These are phyloP conservation scores for Phytophthora fragariae DNA, from an alignment of 352 stramenopile species.

Conservation along the genomic window DNA sequence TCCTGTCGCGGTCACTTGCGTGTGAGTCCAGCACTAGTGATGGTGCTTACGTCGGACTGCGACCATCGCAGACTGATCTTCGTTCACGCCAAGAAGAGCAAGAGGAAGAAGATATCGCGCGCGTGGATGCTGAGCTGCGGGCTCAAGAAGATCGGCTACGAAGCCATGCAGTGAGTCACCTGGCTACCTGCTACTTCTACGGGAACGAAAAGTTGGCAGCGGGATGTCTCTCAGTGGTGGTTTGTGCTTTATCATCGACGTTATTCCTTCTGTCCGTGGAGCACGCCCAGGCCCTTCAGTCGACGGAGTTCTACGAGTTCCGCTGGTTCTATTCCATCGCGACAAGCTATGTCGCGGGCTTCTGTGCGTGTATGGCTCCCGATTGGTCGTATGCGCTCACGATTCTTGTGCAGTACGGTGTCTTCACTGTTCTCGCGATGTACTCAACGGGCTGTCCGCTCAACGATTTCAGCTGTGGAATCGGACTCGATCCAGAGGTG, in stretches of 20 bases:
- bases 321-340: slow-evolving; percentile 49
- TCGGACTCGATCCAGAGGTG: slow-evolving; percentile 39
- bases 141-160: slow-evolving; percentile 25
- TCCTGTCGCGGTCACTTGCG: slow-evolving; percentile 3
- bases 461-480: slow-evolving; percentile 57
- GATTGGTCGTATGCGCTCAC: slow-evolving; percentile 52
- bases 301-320: slow-evolving; percentile 59
- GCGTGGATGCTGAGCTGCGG: slow-evolving; percentile 32
- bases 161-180: slow-evolving; percentile 31
- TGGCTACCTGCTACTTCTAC: slow-evolving; percentile 28
- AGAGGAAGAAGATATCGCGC: slow-evolving; percentile 33
- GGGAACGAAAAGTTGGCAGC: slow-evolving; percentile 54
- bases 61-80: slow-evolving; percentile 16
- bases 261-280: slow-evolving; percentile 41
- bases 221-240: slow-evolving; percentile 29
- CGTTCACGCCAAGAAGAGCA: slow-evolving; percentile 25
- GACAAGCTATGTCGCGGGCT: slow-evolving; percentile 40
- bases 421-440: slow-evolving; percentile 60
- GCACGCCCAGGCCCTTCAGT: slow-evolving; percentile 40
- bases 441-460: slow-evolving; percentile 60
- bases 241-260: slow-evolving; percentile 29
- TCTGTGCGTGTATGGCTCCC: slow-evolving; percentile 55
- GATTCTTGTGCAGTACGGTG: slow-evolving; percentile 46
- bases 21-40: not conserved
- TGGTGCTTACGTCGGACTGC: not conserved